Evolutionary conservation across 768 basidiomycete genomes (phyloP).

Genomic region (Amanita thiersii): DNA sequence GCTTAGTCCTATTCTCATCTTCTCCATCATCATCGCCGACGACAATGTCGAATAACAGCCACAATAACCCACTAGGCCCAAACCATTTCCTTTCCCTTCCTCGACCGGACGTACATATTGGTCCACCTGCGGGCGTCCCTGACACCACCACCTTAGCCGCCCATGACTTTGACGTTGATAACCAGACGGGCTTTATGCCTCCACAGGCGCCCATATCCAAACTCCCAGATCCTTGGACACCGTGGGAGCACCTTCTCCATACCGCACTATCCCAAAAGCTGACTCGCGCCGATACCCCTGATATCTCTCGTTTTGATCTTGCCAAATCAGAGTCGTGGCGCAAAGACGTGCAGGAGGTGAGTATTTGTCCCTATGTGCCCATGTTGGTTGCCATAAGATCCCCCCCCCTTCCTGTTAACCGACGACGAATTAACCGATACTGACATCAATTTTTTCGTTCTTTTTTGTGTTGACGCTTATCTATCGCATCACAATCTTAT

Average conservation of each 20-base stretch:
- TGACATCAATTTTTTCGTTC: too few species aligned
- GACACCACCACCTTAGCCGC: conserved; percentile 19
- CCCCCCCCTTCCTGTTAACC: too few species aligned
- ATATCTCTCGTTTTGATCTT: conserved; percentile 29
- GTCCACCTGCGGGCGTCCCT: background rate
- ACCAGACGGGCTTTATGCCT: conserved; percentile 87
- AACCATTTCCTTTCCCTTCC: conserved; percentile 2
- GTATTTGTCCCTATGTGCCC: too few species aligned
- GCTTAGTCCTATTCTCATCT: background rate
- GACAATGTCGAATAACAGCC: too few species aligned
- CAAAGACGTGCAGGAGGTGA: conserved; percentile 37
- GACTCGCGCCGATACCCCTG: conserved; percentile 53
- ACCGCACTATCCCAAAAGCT: conserved; percentile 38
- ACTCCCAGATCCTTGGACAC: conserved; percentile 54
- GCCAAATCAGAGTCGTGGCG: conserved; percentile 47
- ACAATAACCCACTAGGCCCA: background rate
- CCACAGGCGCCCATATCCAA: conserved; percentile 60
- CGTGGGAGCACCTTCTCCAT: conserved; percentile 64
- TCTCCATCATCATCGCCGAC: background rate
- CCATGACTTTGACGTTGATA: conserved; percentile 89
- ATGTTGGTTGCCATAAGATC: too few species aligned
- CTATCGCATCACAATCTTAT: too few species aligned
- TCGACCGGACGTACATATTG: background rate
- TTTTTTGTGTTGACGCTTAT: too few species aligned
- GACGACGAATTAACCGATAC: too few species aligned